Evolutionary conservation across 176 grass and related monocot genomes (phyloP).

Genomic region (Saccharum officinarum): DNA sequence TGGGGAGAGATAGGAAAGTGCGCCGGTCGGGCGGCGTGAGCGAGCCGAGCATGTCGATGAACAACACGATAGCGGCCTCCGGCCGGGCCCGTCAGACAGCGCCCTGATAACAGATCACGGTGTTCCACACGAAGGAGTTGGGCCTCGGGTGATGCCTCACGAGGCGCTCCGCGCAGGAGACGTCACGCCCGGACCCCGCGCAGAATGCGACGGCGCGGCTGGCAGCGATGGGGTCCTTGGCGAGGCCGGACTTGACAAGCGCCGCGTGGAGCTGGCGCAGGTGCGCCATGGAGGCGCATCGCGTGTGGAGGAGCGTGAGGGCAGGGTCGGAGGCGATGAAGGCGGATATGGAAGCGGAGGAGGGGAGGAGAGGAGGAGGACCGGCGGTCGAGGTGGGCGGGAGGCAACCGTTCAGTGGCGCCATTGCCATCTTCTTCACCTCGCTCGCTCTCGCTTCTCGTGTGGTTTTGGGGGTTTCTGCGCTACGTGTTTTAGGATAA

Average conservation of each 20-base stretch:
- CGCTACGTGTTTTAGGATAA: slow-evolving; percentile 24
- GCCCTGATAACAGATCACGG: slow-evolving; percentile 65
- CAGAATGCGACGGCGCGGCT: slow-evolving; percentile 66
- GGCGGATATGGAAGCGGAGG: slow-evolving; percentile 47
- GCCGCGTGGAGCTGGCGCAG: slow-evolving; percentile 72
- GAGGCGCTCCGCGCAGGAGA: slow-evolving; percentile 48
- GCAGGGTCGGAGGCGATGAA: slow-evolving; percentile 55
- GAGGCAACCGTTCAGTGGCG: slow-evolving; percentile 6
- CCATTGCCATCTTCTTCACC: slow-evolving; percentile 32
- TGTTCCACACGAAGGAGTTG: slow-evolving; percentile 84
- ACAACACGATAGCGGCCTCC: slow-evolving; percentile 44
- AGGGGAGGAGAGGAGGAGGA: slow-evolving; percentile 28
- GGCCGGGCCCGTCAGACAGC: slow-evolving; percentile 49
- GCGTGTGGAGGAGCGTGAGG: slow-evolving; percentile 63
- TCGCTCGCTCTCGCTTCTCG: background rate
- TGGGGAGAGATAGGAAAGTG: slow-evolving; percentile 61
- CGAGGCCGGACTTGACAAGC: slow-evolving; percentile 64
- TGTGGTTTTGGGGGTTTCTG: background rate
- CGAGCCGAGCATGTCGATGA: slow-evolving; percentile 57
- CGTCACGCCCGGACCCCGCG: slow-evolving; percentile 38
- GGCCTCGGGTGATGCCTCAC: slow-evolving; percentile 51
- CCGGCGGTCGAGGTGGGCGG: background rate
- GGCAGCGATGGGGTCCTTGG: slow-evolving; percentile 59
- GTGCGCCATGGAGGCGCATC: slow-evolving; percentile 58
- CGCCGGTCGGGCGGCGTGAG: slow-evolving; percentile 40